A percentile compares a stretch with the other conserved stretches of the same genome.
Evolutionary conservation across 495 filamentous ascomycete genomes (phyloP).

Genomic region (Astrocystis sublimbata): DNA sequence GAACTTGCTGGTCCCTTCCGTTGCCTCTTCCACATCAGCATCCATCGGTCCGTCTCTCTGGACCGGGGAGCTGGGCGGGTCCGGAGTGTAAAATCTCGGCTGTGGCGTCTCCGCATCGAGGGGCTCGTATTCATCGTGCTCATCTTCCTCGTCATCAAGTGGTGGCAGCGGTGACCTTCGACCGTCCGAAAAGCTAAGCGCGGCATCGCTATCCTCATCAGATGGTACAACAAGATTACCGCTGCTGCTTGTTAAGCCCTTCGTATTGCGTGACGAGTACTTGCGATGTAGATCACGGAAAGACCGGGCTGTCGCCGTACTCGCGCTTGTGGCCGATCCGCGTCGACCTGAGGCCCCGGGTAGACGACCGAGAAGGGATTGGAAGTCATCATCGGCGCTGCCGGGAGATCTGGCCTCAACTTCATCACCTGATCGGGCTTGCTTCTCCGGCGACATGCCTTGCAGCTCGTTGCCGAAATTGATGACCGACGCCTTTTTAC

Average conservation of each 20-base stretch:
- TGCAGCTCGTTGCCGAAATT: conserved; percentile 91
- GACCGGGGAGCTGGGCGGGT: conserved; percentile 39
- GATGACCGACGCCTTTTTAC: conserved; percentile 95
- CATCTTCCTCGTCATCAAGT: conserved; percentile 43
- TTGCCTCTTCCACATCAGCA: conserved; percentile 9
- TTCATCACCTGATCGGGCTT: conserved; percentile 37
- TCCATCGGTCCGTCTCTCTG: conserved; percentile 25
- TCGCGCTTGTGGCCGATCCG: conserved; percentile 55
- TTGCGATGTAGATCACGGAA: conserved; percentile 56
- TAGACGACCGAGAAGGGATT: conserved; percentile 36
- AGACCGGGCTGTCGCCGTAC: conserved; percentile 57
- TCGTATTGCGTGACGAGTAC: conserved; percentile 46
- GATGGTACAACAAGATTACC: conserved; percentile 44
- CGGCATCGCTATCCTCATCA: conserved; percentile 59
- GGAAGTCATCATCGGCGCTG: conserved; percentile 39
- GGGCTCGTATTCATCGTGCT: conserved; percentile 11
- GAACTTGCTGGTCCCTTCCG: conserved; percentile 31
- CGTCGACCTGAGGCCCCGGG: conserved; percentile 43
- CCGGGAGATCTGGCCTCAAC: conserved; percentile 21
- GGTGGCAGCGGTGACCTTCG: conserved; percentile 54
- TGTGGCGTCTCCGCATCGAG: conserved; percentile 28
- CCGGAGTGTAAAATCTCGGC: conserved; percentile 47
- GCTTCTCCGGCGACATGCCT: conserved; percentile 68
- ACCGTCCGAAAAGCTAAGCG: conserved; percentile 57
- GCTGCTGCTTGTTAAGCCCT: conserved; percentile 24